A percentile compares a stretch with the other conserved stretches of the same genome.
These are phyloP conservation scores for Stagonosporopsis vannaccii DNA, from an alignment of 2,329 filamentous ascomycete genomes.

Conservation along the genomic window DNA sequence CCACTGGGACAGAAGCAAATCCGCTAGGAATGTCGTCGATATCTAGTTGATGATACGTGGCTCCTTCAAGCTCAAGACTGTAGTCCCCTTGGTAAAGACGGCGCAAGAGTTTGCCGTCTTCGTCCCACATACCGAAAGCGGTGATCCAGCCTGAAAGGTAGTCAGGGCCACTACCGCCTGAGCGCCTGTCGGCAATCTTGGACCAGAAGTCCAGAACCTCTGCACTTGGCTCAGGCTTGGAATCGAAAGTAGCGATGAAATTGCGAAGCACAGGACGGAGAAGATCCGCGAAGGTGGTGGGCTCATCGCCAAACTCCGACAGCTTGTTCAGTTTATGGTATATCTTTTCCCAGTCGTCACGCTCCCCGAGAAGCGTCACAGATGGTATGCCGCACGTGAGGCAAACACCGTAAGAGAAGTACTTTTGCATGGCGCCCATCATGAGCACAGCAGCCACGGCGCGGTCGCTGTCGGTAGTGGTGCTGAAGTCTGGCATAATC, in stretches of 20 bases:
- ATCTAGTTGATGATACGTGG: slow-evolving; percentile 14
- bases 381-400: slow-evolving; percentile 27
- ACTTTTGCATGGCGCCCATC: slow-evolving; percentile 28
- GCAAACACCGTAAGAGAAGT: slow-evolving; percentile 17
- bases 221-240: neutral
- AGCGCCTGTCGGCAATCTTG: slow-evolving; percentile 9
- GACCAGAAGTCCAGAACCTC: slow-evolving; percentile 21
- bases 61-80: slow-evolving; percentile 3
- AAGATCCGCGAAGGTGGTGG: slow-evolving; percentile 14
- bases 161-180: neutral
- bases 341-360: slow-evolving; percentile 27
- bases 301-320: slow-evolving; percentile 14
- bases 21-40: slow-evolving; percentile 12
- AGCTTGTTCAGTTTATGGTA: slow-evolving; percentile 22
- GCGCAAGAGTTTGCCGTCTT: slow-evolving; percentile 16
- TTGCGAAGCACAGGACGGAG: slow-evolving; percentile 21
- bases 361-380: slow-evolving; percentile 28
- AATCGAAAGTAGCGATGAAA: slow-evolving; percentile 24
- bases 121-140: slow-evolving; percentile 30
- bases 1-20: slow-evolving; percentile 19
- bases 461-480: slow-evolving; percentile 24
- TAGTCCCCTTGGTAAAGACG: neutral
- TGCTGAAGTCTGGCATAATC: slow-evolving; percentile 31
- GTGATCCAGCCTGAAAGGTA: slow-evolving; percentile 29
- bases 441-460: slow-evolving; percentile 24